Base-by-base conservation (phyloP, 2,329 filamentous ascomycete species). In the Penicillium occitanis region DNA sequence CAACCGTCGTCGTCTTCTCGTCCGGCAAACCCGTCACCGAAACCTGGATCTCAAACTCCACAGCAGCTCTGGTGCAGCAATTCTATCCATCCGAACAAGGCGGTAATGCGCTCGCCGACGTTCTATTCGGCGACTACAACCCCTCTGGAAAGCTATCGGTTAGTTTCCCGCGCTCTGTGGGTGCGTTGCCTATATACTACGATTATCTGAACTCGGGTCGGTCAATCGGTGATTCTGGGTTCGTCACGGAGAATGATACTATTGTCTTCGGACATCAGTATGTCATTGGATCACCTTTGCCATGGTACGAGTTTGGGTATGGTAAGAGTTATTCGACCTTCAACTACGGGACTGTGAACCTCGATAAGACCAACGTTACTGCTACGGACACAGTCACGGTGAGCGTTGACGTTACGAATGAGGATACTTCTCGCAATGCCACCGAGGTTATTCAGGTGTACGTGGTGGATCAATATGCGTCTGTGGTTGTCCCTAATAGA, bases 31-130 rank as follows among this genome's bases (percentile, higher is more conserved):
- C 90, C 2, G 79, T 92, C 66, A 90, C 89, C 0, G 89, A 91
- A 74, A 83, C 87, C 4, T 92, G 90, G 90, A 89, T 92, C 73
- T 87, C 87, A 0, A 81, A 85, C 37, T 82, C 83, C 30, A 88
- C 90, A 0, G 81, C 87, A 0, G 89, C 88, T 0, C 82, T 92
- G 0, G 79, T 92, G 0, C 90, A 92, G 73, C 89, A 91, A 75
- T 92, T 92, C 77, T 92, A 92, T 71, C 88, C 88, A 6, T 88
- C 87, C 0, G 88, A 91, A 71, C 81, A 91, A 77, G 88, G 88
- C 28, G 88, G 89, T 0, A 80, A 87, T 66, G 88, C 88, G 0
- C 81, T 91, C 1, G 88, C 89, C 0, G 87, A 90, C 68, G 81
- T 91, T 35, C 80, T 91, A 1, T 89, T 87, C 70, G 89, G 89